Evolutionary conservation across 352 stramenopile genomes (phyloP).

Genomic region (Poterioochromonas sp.): DNA sequence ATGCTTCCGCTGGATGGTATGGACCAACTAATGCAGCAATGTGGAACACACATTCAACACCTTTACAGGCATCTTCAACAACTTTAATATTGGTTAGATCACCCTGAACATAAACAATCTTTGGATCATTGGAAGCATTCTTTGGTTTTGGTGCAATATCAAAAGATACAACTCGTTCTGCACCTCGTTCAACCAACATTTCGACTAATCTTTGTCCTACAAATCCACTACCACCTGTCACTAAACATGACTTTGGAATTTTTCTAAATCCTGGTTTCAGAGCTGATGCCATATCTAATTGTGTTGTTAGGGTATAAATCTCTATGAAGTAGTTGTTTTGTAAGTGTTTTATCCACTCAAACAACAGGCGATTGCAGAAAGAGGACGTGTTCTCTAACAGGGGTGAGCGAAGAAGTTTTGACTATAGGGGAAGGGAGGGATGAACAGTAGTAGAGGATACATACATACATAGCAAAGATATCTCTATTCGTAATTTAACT

Average conservation of each 20-base stretch:
- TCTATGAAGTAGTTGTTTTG: no score
- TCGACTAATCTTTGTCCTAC: slow-evolving; percentile 70
- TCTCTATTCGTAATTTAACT: no score
- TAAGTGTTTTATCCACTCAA: no score
- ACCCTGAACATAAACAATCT: slow-evolving; percentile 47
- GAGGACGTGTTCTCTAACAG: no score
- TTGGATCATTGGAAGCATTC: slow-evolving; percentile 41
- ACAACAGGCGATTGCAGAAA: no score
- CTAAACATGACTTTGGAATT: slow-evolving; percentile 43
- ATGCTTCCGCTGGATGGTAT: slow-evolving; percentile 61
- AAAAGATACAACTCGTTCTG: slow-evolving; percentile 65
- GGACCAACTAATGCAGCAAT: slow-evolving; percentile 72
- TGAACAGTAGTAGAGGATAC: no score
- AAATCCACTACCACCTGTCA: slow-evolving; percentile 73
- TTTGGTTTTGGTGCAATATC: slow-evolving; percentile 56
- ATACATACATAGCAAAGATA: no score
- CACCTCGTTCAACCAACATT: slow-evolving; percentile 73
- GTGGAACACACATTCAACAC: slow-evolving; percentile 68
- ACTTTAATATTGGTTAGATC: slow-evolving; percentile 60
- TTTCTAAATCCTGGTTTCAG: slow-evolving; percentile 30
- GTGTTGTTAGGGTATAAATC: no score
- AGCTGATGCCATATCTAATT: no score
- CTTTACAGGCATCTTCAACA: slow-evolving; percentile 52
- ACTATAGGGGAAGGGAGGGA: no score
- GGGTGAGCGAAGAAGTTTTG: no score